A percentile compares a stretch with the other conserved stretches of the same genome.
These are phyloP conservation scores for Cinchona pubescens DNA, from an alignment of 257 asterid genomes.

Conservation along the genomic window DNA sequence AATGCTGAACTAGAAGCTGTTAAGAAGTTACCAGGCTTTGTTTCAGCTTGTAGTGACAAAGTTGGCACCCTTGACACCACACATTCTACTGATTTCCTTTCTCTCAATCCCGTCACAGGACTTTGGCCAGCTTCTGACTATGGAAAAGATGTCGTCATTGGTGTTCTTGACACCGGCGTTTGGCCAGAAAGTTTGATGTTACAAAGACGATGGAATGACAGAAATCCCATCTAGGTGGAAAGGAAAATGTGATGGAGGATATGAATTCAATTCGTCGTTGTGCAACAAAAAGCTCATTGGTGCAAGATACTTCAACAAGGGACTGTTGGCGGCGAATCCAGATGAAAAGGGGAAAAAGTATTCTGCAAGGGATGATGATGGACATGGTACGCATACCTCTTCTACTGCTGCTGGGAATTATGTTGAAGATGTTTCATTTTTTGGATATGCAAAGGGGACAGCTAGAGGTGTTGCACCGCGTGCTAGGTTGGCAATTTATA, in stretches of 20 bases:
- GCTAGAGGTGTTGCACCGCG: slow-evolving; percentile 49
- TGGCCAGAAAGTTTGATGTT: slow-evolving; percentile 70
- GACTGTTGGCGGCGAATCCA: slow-evolving; percentile 31
- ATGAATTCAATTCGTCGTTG: slow-evolving; percentile 45
- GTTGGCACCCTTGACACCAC: slow-evolving; percentile 44
- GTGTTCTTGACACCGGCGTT: slow-evolving; percentile 50
- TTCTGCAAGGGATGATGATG: slow-evolving; percentile 37
- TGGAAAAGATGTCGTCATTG: slow-evolving; percentile 53
- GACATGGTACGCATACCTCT: slow-evolving; percentile 56
- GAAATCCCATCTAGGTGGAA: slow-evolving; percentile 50
- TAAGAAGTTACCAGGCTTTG: slow-evolving; percentile 32
- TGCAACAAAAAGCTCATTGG: slow-evolving; percentile 50
- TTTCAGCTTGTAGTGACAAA: slow-evolving; percentile 35
- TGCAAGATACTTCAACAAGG: slow-evolving; percentile 41
- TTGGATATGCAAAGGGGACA: slow-evolving; percentile 45
- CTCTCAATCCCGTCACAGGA: slow-evolving; percentile 40
- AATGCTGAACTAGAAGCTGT: slow-evolving; percentile 29
- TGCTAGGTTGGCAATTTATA: slow-evolving; percentile 46
- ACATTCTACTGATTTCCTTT: slow-evolving; percentile 44
- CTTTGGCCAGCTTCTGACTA: slow-evolving; percentile 55
- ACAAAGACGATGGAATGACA: slow-evolving; percentile 45
- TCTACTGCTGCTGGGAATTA: slow-evolving; percentile 47
- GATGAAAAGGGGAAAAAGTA: slow-evolving; percentile 21
- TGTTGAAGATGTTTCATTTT: slow-evolving; percentile 35
- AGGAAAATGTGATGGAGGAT: slow-evolving; percentile 49